Base-by-base conservation (phyloP, 441 rosid genomes). In the Macaranga tanarius region DNA sequence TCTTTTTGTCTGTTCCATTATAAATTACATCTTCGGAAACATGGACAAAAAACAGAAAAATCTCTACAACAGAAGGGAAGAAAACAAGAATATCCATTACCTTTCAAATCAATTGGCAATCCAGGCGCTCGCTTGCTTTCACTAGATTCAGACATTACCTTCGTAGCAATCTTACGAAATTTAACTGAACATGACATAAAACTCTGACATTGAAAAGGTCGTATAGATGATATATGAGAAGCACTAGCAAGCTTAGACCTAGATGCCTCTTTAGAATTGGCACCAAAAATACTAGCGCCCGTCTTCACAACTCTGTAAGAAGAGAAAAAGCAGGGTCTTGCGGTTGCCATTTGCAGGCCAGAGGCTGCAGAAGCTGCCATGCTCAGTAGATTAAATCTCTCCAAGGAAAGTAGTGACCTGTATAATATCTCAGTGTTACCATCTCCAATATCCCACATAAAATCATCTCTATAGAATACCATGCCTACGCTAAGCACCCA, bases 71-170 rank as follows among this genome's bases (percentile, higher is more conserved):
- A 52, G 28, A 31, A 71, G 59, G 44, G 44, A 28, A 3, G 5
- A 47, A 51, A 62, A 17, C 12, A 54, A 31, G 50, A 34, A 64
- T 42, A 28, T 40, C 17, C 48, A 20, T 23, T 60, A 91, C 97
- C 97, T 90, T 76, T 87, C 86, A 93, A 81, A 84, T 90, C 92
- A 81, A 93, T 89, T 4, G 94, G 85, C 86, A 93, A 85, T 51
- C 96, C 92, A 45, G 91, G 73, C 4, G 73, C 64, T 54, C 85
- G 81, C 74, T 79, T 86, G 57, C 71, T 82, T 44, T 89, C 85
- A 73, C 75, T 80, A 66, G 89, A 84, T 69, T 79, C 92, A 72
- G 92, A 70, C 89, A 82, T 81, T 4, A 96, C 96, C 84, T 76
- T 87, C 57, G 89, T 84, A 25, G 79, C 75, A 77, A 77, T 67